Evolutionary conservation across 495 filamentous ascomycete genomes (phyloP), one percentile per base, ranked within the genome.

Genomic region (Talaromyces trachyspermus): DNA sequence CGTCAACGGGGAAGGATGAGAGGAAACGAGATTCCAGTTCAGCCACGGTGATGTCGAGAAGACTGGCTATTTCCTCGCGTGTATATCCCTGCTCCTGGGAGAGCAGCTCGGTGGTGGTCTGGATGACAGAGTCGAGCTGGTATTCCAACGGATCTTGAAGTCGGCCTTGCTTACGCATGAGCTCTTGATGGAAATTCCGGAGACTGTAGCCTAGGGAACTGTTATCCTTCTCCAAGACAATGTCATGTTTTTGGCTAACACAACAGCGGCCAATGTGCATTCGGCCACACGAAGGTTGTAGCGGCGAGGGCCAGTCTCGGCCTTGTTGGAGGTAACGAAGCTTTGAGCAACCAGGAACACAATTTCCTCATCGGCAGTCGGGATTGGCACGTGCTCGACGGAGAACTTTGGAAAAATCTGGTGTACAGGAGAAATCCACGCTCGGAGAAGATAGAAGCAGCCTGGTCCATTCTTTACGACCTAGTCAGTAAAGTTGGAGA

Each of bases 231-330:
- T 86, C 81, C 5, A 98, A 79, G 1, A 76, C 80, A 40, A 89
- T 67, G 9, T 63, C 66, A 43, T 79, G 65, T 45, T 71, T 52
- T 81, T 81, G 27, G 80, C 77, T 2, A 88, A 78, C 51, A 74
- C 80, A 57, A 86, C 82, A 2, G 92, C 88, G 10, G 94, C 94
- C 25, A 98, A 76, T 5, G 83, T 89, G 69, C 88, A 94, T 64
- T 97, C 92, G 7, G 96, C 92, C 1, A 98, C 92, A 14, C 92
- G 84, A 5, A 98, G 81, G 65, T 98, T 98, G 73, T 97, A 98
- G 71, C 88, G 88, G 45, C 89, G 81, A 1, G 90, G 90, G 0
- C 84, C 92, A 0, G 89, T 95, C 26, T 90, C 85, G 60, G 94
- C 88, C 65, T 98, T 98, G 69, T 97, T 88, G 8, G 89, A 85